These are phyloP conservation scores for Botrytis deweyae DNA, from an alignment of 2,329 filamentous ascomycete genomes.

Conservation along the genomic window DNA sequence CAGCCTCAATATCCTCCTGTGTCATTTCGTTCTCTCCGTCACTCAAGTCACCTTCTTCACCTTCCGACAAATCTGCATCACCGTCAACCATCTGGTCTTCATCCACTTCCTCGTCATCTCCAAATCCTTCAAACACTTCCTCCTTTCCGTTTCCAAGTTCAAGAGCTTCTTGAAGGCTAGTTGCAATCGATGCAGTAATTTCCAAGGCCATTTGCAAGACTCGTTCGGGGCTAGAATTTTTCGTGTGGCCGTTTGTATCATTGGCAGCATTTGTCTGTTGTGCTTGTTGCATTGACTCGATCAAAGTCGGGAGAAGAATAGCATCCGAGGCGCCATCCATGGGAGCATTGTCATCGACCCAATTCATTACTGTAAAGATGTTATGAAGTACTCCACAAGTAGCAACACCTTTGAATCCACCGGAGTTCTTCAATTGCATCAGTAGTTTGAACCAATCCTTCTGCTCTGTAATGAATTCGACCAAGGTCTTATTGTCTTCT, in stretches of 20 bases:
- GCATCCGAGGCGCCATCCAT: constrained; percentile 52
- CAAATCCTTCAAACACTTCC: constrained; percentile 44
- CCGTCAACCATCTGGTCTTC: constrained; percentile 43
- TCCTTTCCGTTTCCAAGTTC: constrained; percentile 46
- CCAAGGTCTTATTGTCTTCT: constrained; percentile 58
- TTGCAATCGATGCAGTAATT: constrained; percentile 64
- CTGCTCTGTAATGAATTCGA: constrained; percentile 53
- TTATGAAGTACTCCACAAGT: constrained; percentile 64
- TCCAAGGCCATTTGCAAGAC: constrained; percentile 53
- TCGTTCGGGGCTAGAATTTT: constrained; percentile 35
- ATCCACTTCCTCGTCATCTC: constrained; percentile 37
- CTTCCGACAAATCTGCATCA: constrained; percentile 44
- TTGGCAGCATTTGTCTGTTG: constrained; percentile 10
- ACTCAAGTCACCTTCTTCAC: constrained; percentile 43
- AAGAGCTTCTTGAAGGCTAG: constrained; percentile 53
- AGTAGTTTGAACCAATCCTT: constrained; percentile 52
- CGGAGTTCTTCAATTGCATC: constrained; percentile 48
- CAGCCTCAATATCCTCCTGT: constrained; percentile 57
- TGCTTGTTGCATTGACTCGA: constrained; percentile 35
- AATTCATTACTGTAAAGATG: constrained; percentile 54
- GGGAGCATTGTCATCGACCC: constrained; percentile 52
- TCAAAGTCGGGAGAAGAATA: constrained; percentile 48
- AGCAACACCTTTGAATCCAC: constrained; percentile 52
- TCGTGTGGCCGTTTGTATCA: constrained; percentile 25
- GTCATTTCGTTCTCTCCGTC: constrained; percentile 49